A percentile compares a stretch with the other conserved stretches of the same genome.
Evolutionary conservation across 139 green algal species (phyloP).

Genomic region (Mychonastes homosphaera): DNA sequence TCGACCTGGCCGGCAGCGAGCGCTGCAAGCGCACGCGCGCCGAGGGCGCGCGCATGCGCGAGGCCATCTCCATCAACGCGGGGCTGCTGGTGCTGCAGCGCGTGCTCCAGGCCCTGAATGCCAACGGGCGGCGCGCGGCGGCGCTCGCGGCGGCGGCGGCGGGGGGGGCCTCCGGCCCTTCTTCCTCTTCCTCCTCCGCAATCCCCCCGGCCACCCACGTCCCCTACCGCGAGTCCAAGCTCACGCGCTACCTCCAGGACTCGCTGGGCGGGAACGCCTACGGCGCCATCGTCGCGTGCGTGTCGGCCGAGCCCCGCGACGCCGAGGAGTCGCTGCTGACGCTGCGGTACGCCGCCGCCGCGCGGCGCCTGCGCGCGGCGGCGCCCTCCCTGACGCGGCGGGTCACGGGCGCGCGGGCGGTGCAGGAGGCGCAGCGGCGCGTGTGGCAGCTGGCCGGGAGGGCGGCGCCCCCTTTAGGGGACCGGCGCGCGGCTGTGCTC

Average conservation of each 20-base stretch:
- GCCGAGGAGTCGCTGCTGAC: not conserved
- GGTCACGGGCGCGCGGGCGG: too few species aligned
- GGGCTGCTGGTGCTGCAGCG: slow-evolving; percentile 68
- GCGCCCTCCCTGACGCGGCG: too few species aligned
- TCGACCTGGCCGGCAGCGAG: slow-evolving; percentile 74
- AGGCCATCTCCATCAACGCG: slow-evolving; percentile 87
- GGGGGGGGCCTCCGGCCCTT: not conserved
- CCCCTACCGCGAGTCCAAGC: not conserved
- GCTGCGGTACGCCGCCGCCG: not conserved
- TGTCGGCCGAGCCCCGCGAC: not conserved
- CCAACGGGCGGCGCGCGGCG: too few species aligned
- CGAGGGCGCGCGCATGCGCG: slow-evolving; percentile 47
- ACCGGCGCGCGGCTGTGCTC: too few species aligned
- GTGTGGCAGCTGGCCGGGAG: too few species aligned
- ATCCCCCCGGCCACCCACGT: not conserved
- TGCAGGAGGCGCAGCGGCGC: too few species aligned
- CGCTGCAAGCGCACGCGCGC: slow-evolving; percentile 82
- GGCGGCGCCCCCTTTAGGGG: too few species aligned
- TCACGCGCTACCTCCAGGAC: not conserved
- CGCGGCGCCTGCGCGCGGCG: not conserved
- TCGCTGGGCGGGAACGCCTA: slow-evolving; percentile 1
- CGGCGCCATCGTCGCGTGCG: slow-evolving; percentile 43
- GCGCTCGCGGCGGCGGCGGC: not conserved
- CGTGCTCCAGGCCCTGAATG: not conserved
- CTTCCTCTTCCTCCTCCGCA: not conserved